These are phyloP conservation scores for Amanita pallidorosea DNA, from an alignment of 768 basidiomycete species.

Conservation along the genomic window DNA sequence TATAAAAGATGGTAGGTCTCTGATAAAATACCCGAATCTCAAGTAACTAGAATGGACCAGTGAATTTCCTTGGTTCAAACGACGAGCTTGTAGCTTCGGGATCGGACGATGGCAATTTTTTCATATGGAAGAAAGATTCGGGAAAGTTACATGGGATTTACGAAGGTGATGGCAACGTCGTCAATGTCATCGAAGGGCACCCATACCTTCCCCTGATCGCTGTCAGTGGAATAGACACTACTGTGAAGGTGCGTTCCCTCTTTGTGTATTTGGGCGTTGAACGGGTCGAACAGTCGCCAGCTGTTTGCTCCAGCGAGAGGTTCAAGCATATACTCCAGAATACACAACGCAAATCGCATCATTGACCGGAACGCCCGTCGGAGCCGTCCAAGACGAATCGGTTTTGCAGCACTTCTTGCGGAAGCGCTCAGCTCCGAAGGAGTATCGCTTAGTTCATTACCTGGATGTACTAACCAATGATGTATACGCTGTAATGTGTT, in stretches of 20 bases:
- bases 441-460: background rate
- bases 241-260: constrained; percentile 53
- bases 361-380: constrained; percentile 40
- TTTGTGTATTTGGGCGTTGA: background rate
- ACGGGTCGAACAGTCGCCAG: constrained; percentile 21
- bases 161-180: constrained; percentile 73
- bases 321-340: constrained; percentile 42
- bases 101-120: constrained; percentile 82
- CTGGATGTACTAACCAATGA: constrained; percentile 6
- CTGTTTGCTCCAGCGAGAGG: constrained; percentile 51
- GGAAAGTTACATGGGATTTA: constrained; percentile 63
- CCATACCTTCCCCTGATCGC: constrained; percentile 73
- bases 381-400: constrained; percentile 18
- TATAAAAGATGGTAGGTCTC: constrained; percentile 69
- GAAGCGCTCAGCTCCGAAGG: constrained; percentile 3
- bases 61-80: constrained; percentile 72
- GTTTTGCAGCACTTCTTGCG: constrained; percentile 16
- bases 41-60: constrained; percentile 23
- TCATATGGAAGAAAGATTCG: constrained; percentile 71
- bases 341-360: constrained; percentile 40
- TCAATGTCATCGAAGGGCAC: constrained; percentile 84
- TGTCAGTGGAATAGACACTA: constrained; percentile 78
- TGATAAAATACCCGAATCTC: background rate
- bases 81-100: constrained; percentile 78
- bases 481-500: background rate